Percentiles rank a stretch among this genome's conserved stretches.
These are phyloP conservation scores for Tricholoma bakamatsutake DNA, from an alignment of 768 basidiomycete species.

Conservation along the genomic window DNA sequence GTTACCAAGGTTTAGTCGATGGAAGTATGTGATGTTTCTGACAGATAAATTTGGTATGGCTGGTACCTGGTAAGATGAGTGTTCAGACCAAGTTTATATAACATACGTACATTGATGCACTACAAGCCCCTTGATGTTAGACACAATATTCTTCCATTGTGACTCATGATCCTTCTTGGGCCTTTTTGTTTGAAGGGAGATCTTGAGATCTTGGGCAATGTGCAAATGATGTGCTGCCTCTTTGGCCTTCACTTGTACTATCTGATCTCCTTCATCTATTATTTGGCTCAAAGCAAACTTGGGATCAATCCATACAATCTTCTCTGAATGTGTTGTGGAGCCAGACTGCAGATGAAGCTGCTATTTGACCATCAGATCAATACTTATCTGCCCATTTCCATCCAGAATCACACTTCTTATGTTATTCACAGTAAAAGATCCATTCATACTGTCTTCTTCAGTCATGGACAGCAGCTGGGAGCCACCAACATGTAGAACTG, in stretches of 20 bases:
- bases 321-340: background rate
- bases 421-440: background rate
- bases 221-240: conserved; percentile 10
- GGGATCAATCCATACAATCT: background rate
- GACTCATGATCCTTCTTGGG: conserved; percentile 1
- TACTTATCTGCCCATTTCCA: background rate
- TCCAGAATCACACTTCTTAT: background rate
- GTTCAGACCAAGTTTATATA: background rate
- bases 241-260: background rate
- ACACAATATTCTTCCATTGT: conserved; percentile 5
- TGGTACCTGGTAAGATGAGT: background rate
- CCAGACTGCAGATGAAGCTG: background rate
- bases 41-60: too few relatives aligned
- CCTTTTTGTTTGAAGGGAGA: background rate
- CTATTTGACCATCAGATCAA: background rate
- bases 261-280: too few relatives aligned
- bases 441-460: too few relatives aligned
- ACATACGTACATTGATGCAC: background rate
- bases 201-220: conserved; percentile 5
- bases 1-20: too few relatives aligned
- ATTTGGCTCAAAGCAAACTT: background rate
- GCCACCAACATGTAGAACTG: too few relatives aligned
- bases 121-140: background rate
- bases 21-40: too few relatives aligned
- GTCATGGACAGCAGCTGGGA: too few relatives aligned